Evolutionary conservation across 192 early-diverging fungal species (phyloP), one percentile per base, ranked within the genome.

Genomic region (Coemansia sp.): DNA sequence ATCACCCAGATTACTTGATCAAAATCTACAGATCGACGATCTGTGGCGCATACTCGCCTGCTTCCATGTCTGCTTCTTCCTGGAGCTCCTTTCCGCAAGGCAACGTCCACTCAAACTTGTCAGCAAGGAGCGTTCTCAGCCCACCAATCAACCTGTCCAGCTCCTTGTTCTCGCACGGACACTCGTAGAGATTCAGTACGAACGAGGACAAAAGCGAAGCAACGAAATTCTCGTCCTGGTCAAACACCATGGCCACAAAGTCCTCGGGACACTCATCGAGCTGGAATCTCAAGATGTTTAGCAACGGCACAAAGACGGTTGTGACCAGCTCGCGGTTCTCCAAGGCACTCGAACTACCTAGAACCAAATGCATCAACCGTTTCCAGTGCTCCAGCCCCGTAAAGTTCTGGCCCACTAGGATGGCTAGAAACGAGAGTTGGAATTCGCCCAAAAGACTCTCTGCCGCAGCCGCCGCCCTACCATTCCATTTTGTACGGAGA

Each of bases 381-480:
- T 94, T 94, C 93, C 93, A 97, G 72, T 94, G 93, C 62, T 93
- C 87, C 45, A 94, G 86, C 0, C 92, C 93, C 10, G 93, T 84
- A 58, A 87, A 95, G 37, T 94, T 90, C 63, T 94, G 87, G 2
- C 88, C 94, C 1, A 92, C 82, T 37, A 93, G 83, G 39, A 94
- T 84, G 21, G 91, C 75, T 7, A 94, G 71, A 70, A 93, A 97
- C 7, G 91, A 73, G 7, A 97, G 78, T 71, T 95, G 89, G 35
- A 97, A 61, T 69, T 97, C 95, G 34, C 89, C 95, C 48, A 51
- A 0, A 5, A 97, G 72, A 37, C n/a, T n/a, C n/a, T n/a, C n/a
- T n/a, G n/a, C n/a, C n/a, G n/a, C n/a, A 92, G 51, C 37, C 66
- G n/a, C 77, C 29, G 52, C 30, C 77, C 77, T 67, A 83, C 85